A percentile compares a stretch with the other conserved stretches of the same genome.
Evolutionary conservation across 495 filamentous ascomycete genomes (phyloP).

Genomic region (Neurospora sublineolata): DNA sequence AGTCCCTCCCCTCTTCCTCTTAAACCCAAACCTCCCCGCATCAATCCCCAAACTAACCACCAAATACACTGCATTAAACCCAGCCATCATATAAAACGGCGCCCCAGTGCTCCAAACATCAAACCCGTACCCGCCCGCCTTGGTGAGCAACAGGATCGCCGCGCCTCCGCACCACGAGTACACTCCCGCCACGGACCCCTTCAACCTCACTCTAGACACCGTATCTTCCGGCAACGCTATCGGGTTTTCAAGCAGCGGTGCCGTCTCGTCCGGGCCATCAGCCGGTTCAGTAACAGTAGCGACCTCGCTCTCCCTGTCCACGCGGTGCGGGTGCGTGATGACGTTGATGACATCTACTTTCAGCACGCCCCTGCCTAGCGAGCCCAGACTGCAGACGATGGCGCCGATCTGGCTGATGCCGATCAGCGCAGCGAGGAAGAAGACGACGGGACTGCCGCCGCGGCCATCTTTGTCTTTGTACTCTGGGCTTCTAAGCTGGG

Average conservation of each 20-base stretch:
- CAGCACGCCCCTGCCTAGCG: conserved; percentile 70
- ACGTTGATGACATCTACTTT: conserved; percentile 33
- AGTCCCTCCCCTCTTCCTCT: not conserved
- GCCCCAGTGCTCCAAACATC: conserved; percentile 56
- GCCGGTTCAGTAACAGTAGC: conserved; percentile 18
- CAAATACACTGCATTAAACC: conserved; percentile 78
- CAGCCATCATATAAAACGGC: conserved; percentile 87
- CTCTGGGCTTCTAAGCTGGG: conserved; percentile 57
- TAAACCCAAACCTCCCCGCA: conserved; percentile 5
- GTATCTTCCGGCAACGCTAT: conserved; percentile 11
- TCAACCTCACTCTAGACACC: conserved; percentile 47
- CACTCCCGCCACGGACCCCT: conserved; percentile 86
- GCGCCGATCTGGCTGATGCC: conserved; percentile 89
- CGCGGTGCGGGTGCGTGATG: not conserved
- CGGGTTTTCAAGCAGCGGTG: conserved; percentile 21
- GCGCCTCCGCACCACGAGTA: conserved; percentile 87
- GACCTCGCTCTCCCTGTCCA: conserved; percentile 6
- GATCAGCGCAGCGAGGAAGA: conserved; percentile 65
- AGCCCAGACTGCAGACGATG: conserved; percentile 84
- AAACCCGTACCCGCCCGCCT: conserved; percentile 79
- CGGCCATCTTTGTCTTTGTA: conserved; percentile 43
- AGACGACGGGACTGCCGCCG: conserved; percentile 53
- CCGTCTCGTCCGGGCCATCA: conserved; percentile 13
- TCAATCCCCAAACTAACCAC: conserved; percentile 42
- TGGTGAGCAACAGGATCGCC: conserved; percentile 83